Evolutionary conservation across 140 eudicot species (phyloP), one percentile per base, ranked within the genome.

Genomic region (Bidens hawaiensis): DNA sequence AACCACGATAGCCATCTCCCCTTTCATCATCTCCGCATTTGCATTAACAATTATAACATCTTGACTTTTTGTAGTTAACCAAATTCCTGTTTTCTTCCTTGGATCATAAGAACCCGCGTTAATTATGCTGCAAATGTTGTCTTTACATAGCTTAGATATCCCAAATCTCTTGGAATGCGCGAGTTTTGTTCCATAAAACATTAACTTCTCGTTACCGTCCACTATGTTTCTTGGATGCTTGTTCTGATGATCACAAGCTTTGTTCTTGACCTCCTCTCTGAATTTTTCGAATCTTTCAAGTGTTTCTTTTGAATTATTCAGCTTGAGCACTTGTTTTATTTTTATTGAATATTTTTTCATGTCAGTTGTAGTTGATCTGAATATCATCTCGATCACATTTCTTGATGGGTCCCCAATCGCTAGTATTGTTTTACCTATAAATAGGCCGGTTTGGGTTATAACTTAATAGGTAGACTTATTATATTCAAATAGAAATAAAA

Each of bases 161-260:
- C 41, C 54, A 4, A 54, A 41, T 46, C 21, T 54, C 60, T 68
- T 66, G 62, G 77, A 79, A 41, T 54, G 53, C 26, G 55, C 24
- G 55, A 55, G 74, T 15, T 67, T 79, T 3, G 80, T 75, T 41
- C 78, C 76, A 6, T 76, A 79, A 58, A 83, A 83, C 68, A 64
- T 53, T 53, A 79, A 65, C 50, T 79, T 70, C 69, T 83, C 85
- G 72, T 83, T 78, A 31, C 87, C 83, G n/a, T 81, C 87, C 28
- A 77, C 83, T 45, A 56, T 61, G 81, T 67, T 75, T 79, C 89
- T 79, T 59, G 77, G 80, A 66, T 79, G 66, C 52, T 67, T 79
- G 46, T 60, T 41, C 5, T 18, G 50, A 43, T 68, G 75, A 49
- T 64, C 38, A 13, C 24, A 43, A 28, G 80, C 73, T 76, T 57